Evolutionary conservation across 345 rosid genomes (phyloP).

Genomic region (Aurinia saxatilis): DNA sequence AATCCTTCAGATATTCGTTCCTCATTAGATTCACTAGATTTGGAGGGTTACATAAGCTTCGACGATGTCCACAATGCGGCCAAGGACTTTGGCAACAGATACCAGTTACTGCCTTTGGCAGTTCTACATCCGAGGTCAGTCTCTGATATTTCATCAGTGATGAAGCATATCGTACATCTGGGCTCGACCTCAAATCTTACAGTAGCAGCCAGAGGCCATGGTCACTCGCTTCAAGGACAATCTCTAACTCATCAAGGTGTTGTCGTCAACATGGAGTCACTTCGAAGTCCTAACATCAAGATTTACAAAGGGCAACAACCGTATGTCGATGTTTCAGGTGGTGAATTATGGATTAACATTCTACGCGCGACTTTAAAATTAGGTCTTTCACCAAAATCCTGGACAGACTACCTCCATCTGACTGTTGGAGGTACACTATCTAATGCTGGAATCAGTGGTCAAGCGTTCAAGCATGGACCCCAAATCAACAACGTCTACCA

Average conservation of each 20-base stretch:
- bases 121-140: slow-evolving; percentile 74
- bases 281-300: slow-evolving; percentile 34
- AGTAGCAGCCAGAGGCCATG: slow-evolving; percentile 90
- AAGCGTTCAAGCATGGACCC: slow-evolving; percentile 85
- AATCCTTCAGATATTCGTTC: slow-evolving; percentile 26
- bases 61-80: slow-evolving; percentile 58
- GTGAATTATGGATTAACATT: slow-evolving; percentile 83
- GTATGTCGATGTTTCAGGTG: slow-evolving; percentile 83
- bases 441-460: slow-evolving; percentile 94
- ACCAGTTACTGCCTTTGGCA: slow-evolving; percentile 59
- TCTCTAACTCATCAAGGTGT: slow-evolving; percentile 76
- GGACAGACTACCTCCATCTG: slow-evolving; percentile 97
- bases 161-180: slow-evolving; percentile 46
- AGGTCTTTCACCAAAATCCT: slow-evolving; percentile 83
- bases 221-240: slow-evolving; percentile 95
- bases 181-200: slow-evolving; percentile 63
- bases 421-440: slow-evolving; percentile 90
- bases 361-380: slow-evolving; percentile 69
- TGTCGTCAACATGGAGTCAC: slow-evolving; percentile 79
- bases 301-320: slow-evolving; percentile 43
- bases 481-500: slow-evolving; percentile 78
- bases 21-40: slow-evolving; percentile 37
- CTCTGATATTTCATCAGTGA: slow-evolving; percentile 60
- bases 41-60: slow-evolving; percentile 60
- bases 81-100: slow-evolving; percentile 75